These are phyloP conservation scores for Lasiosphaeria hispida DNA, from an alignment of 495 filamentous ascomycete species.

Conservation along the genomic window DNA sequence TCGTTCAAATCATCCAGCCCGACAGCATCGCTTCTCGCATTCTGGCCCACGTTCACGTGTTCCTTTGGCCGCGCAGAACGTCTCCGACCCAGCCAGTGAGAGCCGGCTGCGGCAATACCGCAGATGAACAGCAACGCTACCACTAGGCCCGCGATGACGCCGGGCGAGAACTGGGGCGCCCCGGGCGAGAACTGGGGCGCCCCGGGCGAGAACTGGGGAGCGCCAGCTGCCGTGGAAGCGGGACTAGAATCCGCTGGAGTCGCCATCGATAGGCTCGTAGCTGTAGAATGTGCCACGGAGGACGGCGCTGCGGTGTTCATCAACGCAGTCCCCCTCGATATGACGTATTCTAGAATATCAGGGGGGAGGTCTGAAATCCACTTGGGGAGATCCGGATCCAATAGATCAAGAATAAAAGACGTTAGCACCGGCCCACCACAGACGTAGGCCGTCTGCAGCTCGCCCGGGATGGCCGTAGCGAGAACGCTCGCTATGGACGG, in stretches of 20 bases:
- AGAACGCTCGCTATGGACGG: constrained; percentile 5
- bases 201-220: background rate
- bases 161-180: background rate
- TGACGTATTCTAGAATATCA: background rate
- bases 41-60: background rate
- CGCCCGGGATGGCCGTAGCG: background rate
- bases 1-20: constrained; percentile 2
- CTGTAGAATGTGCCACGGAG: background rate
- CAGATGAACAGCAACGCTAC: background rate
- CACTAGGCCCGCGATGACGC: constrained; percentile 1
- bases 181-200: background rate
- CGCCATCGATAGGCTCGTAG: background rate
- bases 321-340: background rate
- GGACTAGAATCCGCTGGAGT: background rate
- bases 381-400: background rate
- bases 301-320: background rate
- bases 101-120: background rate
- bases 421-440: constrained; percentile 1
- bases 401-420: background rate
- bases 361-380: background rate
- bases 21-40: background rate
- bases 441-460: constrained; percentile 3
- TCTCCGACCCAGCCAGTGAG: background rate
- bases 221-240: background rate
- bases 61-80: background rate